Evolutionary conservation across 345 rosid species (phyloP), one percentile per base, ranked within the genome.

Genomic region (Citropsis articulata): DNA sequence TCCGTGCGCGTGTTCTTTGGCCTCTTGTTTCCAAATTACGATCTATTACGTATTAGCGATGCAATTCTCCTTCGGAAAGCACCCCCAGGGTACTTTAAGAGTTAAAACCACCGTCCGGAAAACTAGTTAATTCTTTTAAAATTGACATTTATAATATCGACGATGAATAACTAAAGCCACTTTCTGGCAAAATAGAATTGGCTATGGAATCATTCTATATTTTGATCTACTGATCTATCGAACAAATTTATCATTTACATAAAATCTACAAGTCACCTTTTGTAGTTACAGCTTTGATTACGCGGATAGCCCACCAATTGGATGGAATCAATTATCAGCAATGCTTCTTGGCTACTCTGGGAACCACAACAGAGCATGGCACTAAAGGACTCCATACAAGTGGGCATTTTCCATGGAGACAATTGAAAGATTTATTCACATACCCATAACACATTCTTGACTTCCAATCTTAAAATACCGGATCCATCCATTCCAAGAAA

Each of bases 221-320:
- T 45, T 12, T 4, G 24, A 64, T 48, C 27, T 42, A 59, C 27
- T 50, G 36, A 60, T 33, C 40, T 62, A 36, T 50, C 36, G n/a
- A 63, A 70, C 50, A 42, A 55, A 78, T 74, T 30, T 59, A 71
- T 65, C 79, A 75, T 84, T 74, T 82, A 82, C 85, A 79, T 13
- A 38, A 56, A 63, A 85, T 82, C 81, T 79, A 82, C 86, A 82
- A 42, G 68, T 45, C 27, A 45, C 59, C 13, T 19, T 69, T 40
- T 50, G 14, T 67, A 70, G 69, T 62, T 74, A 61, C 69, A 74
- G 22, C 42, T 75, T 27, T 27, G 75, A 78, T 61, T 75, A 63
- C 36, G 30, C 71, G 30, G 69, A 63, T 75, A 79, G 71, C 74
- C 59, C 30, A 25, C 59, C 30, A 25, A 55, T 27, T 71, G 50